Evolutionary conservation across 116 monocot species (phyloP).

Genomic region (Zostera marina): DNA sequence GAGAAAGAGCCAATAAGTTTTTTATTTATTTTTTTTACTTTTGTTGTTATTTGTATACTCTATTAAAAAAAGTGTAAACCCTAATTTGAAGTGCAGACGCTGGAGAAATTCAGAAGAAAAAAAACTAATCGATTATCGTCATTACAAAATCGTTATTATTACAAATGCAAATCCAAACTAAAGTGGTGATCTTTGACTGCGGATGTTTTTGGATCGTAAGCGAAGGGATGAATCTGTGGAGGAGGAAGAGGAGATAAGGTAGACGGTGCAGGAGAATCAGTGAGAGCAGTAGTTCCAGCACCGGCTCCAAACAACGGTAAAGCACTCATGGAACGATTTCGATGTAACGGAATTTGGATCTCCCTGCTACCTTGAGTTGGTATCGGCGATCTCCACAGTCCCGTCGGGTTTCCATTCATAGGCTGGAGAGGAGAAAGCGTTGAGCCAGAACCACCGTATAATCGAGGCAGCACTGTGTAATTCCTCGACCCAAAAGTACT

Average conservation of each 20-base stretch:
- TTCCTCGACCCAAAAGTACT: not conserved
- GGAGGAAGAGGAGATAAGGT: not conserved
- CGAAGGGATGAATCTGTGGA: not conserved
- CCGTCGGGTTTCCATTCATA: constrained; percentile 41
- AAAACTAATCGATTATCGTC: not conserved
- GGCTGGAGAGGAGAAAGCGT: constrained; percentile 39
- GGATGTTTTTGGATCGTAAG: not conserved
- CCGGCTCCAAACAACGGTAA: constrained; percentile 10
- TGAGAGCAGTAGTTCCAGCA: not conserved
- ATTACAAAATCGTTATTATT: not conserved
- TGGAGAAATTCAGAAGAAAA: not conserved
- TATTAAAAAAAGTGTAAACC: too few relatives aligned
- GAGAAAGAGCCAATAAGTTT: too few relatives aligned
- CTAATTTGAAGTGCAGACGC: not conserved
- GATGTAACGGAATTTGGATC: not conserved
- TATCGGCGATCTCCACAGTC: constrained; percentile 30
- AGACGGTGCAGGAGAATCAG: not conserved
- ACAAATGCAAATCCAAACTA: constrained; percentile 17
- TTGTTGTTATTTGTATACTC: too few relatives aligned
- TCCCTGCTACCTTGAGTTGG: constrained; percentile 2
- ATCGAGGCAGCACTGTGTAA: not conserved
- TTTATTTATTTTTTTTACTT: too few relatives aligned
- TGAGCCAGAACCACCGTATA: constrained; percentile 15
- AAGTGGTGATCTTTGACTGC: constrained; percentile 9
- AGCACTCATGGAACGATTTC: constrained; percentile 4